Conservation (phyloP, 192 early-diverging fungal genomes). For the Entomortierella beljakovae region DNA sequence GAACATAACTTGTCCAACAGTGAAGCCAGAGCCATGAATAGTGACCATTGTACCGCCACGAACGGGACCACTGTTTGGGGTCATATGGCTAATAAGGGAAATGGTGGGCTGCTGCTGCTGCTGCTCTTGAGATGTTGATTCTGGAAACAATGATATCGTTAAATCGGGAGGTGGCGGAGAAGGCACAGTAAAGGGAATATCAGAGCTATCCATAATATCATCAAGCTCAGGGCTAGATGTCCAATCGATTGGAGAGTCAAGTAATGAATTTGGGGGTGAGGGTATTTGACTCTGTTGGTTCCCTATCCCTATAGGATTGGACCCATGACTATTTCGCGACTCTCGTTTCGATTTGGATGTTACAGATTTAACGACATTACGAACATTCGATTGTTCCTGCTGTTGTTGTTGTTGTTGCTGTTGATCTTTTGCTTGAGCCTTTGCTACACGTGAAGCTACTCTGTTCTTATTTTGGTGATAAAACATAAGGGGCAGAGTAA, state of each 20-base stretch:
- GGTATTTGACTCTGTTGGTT: conserved; percentile 39
- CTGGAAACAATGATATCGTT: conserved; percentile 49
- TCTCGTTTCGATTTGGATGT: conserved; percentile 38
- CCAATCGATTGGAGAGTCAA: conserved; percentile 44
- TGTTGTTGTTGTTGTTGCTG: conserved; percentile 20
- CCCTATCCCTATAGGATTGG: conserved; percentile 41
- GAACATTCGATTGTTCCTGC: conserved; percentile 6
- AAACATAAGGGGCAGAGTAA: conserved; percentile 53
- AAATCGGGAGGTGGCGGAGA: conserved; percentile 51
- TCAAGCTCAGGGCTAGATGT: conserved; percentile 43
- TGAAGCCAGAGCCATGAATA: conserved; percentile 44
- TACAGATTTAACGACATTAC: conserved; percentile 48
- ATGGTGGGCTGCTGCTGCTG: conserved; percentile 18
- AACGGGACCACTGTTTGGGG: conserved; percentile 43
- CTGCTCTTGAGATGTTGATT: conserved; percentile 16
- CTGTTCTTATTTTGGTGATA: conserved; percentile 55
- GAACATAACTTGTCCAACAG: conserved; percentile 43
- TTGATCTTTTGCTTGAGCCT: conserved; percentile 10
- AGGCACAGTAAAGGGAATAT: conserved; percentile 47
- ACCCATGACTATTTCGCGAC: conserved; percentile 18
- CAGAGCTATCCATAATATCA: conserved; percentile 47
- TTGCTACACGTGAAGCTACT: conserved; percentile 41
- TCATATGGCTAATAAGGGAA: conserved; percentile 42
- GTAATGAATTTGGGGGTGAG: conserved; percentile 36
- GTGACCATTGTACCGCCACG: conserved; percentile 51